These are phyloP conservation scores for Eimeria sp. DNA, from an alignment of 169 alveolate genomes.

Conservation along the genomic window DNA sequence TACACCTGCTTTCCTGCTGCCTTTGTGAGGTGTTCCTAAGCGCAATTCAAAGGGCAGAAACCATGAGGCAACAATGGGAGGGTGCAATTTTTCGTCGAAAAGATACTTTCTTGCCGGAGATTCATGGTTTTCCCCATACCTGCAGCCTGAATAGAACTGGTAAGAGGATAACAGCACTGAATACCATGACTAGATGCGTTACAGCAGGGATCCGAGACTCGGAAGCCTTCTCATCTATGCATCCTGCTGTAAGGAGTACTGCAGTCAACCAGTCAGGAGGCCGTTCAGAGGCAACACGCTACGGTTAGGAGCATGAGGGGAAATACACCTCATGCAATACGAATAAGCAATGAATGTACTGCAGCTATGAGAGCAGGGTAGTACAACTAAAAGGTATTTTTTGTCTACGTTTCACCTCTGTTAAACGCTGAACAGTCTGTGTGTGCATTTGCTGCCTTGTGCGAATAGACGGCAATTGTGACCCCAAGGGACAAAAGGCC, in stretches of 20 bases:
- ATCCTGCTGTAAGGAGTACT: conserved; percentile 79
- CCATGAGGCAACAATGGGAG: not conserved
- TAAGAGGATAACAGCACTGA: conserved; percentile 58
- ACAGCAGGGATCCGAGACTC: conserved; percentile 68
- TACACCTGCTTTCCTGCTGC: conserved; percentile 73
- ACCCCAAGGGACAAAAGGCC: conserved; percentile 61
- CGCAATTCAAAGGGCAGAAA: not conserved
- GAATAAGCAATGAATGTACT: not conserved
- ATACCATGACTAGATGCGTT: conserved; percentile 40
- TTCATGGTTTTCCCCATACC: conserved; percentile 7
- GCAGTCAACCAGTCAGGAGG: not conserved
- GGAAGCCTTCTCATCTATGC: conserved; percentile 58
- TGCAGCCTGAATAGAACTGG: conserved; percentile 65
- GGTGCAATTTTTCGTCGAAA: not conserved
- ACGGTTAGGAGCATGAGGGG: not conserved
- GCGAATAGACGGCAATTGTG: conserved; percentile 46
- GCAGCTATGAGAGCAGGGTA: not conserved
- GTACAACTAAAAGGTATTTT: not conserved
- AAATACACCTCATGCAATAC: not conserved
- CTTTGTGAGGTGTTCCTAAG: conserved; percentile 58
- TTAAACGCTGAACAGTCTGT: conserved; percentile 64
- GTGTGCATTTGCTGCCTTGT: conserved; percentile 47
- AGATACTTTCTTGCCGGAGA: not conserved
- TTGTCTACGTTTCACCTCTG: conserved; percentile 30
- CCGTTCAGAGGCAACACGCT: not conserved